A percentile compares a stretch with the other conserved stretches of the same genome.
These are phyloP conservation scores for Lyophyllum decastes DNA, from an alignment of 768 basidiomycete genomes.

Conservation along the genomic window DNA sequence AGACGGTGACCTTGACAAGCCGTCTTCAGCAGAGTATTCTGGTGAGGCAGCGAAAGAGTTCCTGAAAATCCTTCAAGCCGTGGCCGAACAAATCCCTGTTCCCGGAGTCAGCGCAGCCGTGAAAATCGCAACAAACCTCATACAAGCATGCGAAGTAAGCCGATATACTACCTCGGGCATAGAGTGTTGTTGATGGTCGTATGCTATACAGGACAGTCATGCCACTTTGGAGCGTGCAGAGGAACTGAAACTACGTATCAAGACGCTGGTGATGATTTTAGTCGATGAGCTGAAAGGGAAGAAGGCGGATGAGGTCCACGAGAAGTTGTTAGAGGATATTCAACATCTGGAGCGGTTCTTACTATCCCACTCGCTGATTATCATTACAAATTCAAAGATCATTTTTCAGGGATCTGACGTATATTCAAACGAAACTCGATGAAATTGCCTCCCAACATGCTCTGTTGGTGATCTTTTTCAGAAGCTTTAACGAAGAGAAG, in stretches of 20 bases:
- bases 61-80: conserved; percentile 1
- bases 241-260: conserved; percentile 9
- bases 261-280: conserved; percentile 2
- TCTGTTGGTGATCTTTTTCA: background rate
- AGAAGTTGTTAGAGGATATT: background rate
- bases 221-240: conserved; percentile 6
- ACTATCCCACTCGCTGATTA: background rate
- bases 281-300: conserved; percentile 12
- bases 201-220: background rate
- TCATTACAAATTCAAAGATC: background rate
- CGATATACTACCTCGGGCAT: no score
- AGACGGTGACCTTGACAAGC: background rate
- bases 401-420: conserved; percentile 1
- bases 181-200: background rate
- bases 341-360: background rate
- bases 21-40: conserved; percentile 4
- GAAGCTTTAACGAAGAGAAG: conserved; percentile 9
- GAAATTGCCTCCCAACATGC: conserved; percentile 3
- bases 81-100: conserved; percentile 8
- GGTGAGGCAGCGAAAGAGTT: conserved; percentile 7
- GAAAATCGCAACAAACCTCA: background rate
- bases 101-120: conserved; percentile 5
- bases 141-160: conserved; percentile 13
- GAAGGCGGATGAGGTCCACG: background rate
- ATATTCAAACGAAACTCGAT: conserved; percentile 1